Percentiles rank a stretch among this genome's conserved stretches.
These are phyloP conservation scores for Acacia crassicarpa DNA, from an alignment of 306 rosid species.

Conservation along the genomic window DNA sequence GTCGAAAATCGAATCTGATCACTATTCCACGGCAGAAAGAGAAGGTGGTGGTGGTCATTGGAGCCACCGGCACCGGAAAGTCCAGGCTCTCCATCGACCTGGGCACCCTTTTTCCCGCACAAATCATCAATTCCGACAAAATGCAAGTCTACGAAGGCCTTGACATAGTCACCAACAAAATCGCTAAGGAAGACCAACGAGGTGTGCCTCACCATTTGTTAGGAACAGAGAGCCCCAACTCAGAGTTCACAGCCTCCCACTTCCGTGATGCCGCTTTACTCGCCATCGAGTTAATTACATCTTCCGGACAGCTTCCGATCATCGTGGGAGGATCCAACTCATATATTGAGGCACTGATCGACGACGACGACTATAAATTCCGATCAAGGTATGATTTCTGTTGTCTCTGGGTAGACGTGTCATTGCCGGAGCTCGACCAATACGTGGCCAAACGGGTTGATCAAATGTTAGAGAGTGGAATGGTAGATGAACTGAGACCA, in stretches of 20 bases:
- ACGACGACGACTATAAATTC: slow-evolving; percentile 48
- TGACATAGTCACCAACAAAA: slow-evolving; percentile 75
- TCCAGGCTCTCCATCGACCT: slow-evolving; percentile 78
- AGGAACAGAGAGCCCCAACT: slow-evolving; percentile 50
- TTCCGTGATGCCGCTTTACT: slow-evolving; percentile 47
- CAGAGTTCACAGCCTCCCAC: slow-evolving; percentile 54
- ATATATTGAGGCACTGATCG: slow-evolving; percentile 66
- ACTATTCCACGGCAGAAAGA: slow-evolving; percentile 49
- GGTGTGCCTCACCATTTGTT: slow-evolving; percentile 79
- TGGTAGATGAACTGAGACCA: slow-evolving; percentile 58
- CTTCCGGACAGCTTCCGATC: slow-evolving; percentile 53
- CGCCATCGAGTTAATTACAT: slow-evolving; percentile 46
- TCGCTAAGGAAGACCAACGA: slow-evolving; percentile 61
- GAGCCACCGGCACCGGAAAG: slow-evolving; percentile 89
- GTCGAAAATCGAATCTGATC: slow-evolving; percentile 34
- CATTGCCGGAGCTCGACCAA: slow-evolving; percentile 43
- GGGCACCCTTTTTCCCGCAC: slow-evolving; percentile 56
- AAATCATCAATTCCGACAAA: slow-evolving; percentile 89
- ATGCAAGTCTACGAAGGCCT: slow-evolving; percentile 83
- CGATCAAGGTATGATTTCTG: slow-evolving; percentile 59
- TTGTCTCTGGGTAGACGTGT: slow-evolving; percentile 78
- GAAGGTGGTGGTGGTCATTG: slow-evolving; percentile 76
- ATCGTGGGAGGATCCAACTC: slow-evolving; percentile 94
- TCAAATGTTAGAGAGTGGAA: slow-evolving; percentile 60
- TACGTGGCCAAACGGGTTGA: slow-evolving; percentile 64